Evolutionary conservation across 768 basidiomycete species (phyloP), one percentile per base, ranked within the genome.

Genomic region (Lanmaoa pseudosensibilis): DNA sequence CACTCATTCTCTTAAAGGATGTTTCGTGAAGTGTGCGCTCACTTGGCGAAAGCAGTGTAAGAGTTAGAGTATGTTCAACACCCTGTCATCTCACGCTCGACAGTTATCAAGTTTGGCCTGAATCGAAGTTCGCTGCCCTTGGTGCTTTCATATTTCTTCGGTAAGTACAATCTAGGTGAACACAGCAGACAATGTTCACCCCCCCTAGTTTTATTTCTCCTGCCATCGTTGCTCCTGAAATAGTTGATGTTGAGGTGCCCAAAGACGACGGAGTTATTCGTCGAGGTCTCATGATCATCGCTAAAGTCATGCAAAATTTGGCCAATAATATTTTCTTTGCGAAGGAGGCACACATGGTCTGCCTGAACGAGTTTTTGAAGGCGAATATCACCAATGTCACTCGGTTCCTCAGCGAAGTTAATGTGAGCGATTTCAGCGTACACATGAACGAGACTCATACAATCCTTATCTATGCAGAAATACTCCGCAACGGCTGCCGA

Each of bases 241-340:
- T 76, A 11, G 83, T 97, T 18, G 95, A 97, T 63, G 77, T 97
- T 38, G 87, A 92, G 58, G 66, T 92, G 0, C 88, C 90, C 0
- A 79, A 80, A 56, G 88, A 87, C 37, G 78, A 81, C 37, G 63
- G 66, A 5, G 77, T 81, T 30, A 78, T 90, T 50, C 86, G 90
- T 18, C 84, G 89, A 40, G 93, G 91, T 18, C 76, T 96, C 15
- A 87, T 91, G 79, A 76, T 90, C 46, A 88, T 97, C 59, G 90
- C 92, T 43, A 97, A 95, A 74, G 86, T 95, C 54, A 86, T 97
- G 45, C 94, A 96, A 72, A 94, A 92, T 65, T 74, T 97, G 32
- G 94, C 94, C 19, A 98, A 97, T 74, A 96, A 97, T 63, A 88
- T 95, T 47, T 85, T 92, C 65, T 96, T 96, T 62, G 92, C 90